Evolutionary conservation across 305 asterid species (phyloP).

Genomic region (Striga hermonthica): DNA sequence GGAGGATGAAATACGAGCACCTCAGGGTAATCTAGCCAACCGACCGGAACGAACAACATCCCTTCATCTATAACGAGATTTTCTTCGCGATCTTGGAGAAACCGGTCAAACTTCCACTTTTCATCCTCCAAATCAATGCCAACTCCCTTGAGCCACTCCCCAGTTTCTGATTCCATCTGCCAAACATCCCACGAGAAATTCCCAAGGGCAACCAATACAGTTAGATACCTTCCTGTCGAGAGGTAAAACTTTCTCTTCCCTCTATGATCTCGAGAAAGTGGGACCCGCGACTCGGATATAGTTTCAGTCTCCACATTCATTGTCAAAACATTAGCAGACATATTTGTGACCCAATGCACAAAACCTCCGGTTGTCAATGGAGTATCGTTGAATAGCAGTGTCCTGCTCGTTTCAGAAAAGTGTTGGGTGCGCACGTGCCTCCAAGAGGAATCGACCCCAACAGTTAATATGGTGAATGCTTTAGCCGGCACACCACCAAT

Average conservation of each 20-base stretch:
- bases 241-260: neutral
- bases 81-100: too few species aligned
- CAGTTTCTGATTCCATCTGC: neutral
- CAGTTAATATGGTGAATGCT: neutral
- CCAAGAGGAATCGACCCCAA: neutral
- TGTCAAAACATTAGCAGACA: neutral
- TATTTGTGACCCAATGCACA: neutral
- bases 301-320: slow-evolving; percentile 7
- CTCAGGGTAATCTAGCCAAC: too few species aligned
- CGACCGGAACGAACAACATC: too few species aligned
- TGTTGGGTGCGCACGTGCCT: neutral
- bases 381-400: neutral
- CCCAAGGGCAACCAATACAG: neutral
- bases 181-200: neutral
- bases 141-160: neutral
- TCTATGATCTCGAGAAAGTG: neutral
- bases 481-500: neutral
- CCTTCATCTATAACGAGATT: too few species aligned
- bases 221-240: neutral
- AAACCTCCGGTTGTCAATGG: neutral
- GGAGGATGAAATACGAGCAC: too few species aligned
- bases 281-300: neutral
- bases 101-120: neutral
- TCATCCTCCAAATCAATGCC: neutral
- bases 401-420: neutral